Conservation (phyloP, 345 rosid species). For the Citrus cavaleriei region DNA sequence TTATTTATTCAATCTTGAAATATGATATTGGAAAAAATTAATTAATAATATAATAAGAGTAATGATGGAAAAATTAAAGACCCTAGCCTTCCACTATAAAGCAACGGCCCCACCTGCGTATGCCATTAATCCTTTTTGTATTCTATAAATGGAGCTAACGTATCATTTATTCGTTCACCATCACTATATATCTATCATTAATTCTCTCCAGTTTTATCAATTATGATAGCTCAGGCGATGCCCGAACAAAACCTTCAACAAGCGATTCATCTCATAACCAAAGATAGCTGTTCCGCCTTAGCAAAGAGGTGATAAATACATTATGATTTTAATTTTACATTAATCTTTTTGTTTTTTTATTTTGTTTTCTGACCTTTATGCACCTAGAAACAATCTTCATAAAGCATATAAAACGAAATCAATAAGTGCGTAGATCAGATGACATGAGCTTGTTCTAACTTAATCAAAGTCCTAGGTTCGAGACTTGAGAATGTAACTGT, state of each 20-base stretch:
- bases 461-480: accelerated
- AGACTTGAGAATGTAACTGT: accelerated
- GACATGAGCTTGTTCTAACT: accelerated
- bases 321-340: too few species aligned
- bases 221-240: constrained; percentile 49
- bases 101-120: background rate
- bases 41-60: too few species aligned
- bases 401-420: too few species aligned
- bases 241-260: constrained; percentile 51
- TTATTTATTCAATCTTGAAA: too few species aligned
- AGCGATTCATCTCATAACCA: constrained; percentile 29
- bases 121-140: background rate
- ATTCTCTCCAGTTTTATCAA: background rate
- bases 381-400: too few species aligned
- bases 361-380: too few species aligned
- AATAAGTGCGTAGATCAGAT: too few species aligned
- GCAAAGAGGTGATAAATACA: constrained; percentile 33
- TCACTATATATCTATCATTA: background rate
- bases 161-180: background rate
- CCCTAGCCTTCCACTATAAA: background rate
- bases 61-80: too few species aligned
- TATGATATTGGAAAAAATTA: too few species aligned
- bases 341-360: too few species aligned
- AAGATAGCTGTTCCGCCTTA: constrained; percentile 35
- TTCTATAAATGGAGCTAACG: background rate